Evolutionary conservation across 441 rosid genomes (phyloP).

Genomic region (Pelargonium myrrhifolium): DNA sequence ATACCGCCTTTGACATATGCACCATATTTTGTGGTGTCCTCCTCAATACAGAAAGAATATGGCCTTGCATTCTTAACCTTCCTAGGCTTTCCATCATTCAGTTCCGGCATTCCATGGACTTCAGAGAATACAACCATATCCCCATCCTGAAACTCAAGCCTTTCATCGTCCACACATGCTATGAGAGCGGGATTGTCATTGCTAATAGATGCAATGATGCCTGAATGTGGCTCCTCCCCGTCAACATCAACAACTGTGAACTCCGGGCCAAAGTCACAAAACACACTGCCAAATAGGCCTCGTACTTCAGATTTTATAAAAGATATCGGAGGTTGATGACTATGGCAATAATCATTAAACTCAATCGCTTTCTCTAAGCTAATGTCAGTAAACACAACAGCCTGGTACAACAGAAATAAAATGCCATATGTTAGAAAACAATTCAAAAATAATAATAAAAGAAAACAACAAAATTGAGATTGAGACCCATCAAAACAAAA

Average conservation of each 20-base stretch:
- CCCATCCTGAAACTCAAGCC: constrained; percentile 89
- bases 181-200: constrained; percentile 71
- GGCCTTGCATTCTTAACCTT: constrained; percentile 73
- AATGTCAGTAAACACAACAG: constrained; percentile 71
- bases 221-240: constrained; percentile 85
- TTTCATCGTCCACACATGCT: constrained; percentile 84
- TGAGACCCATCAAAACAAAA: no score
- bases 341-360: constrained; percentile 70
- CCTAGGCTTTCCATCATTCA: constrained; percentile 87
- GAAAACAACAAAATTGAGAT: no score
- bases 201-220: constrained; percentile 81
- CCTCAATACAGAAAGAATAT: constrained; percentile 68
- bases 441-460: neutral
- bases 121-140: constrained; percentile 84
- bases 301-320: constrained; percentile 74
- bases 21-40: constrained; percentile 59
- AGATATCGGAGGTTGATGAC: constrained; percentile 68
- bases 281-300: constrained; percentile 80
- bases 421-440: neutral
- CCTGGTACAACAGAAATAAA: constrained; percentile 39
- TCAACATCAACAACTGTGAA: constrained; percentile 79
- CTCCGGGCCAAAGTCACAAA: constrained; percentile 88
- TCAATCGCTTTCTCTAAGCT: constrained; percentile 58
- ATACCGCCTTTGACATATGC: constrained; percentile 74
- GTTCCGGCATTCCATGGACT: constrained; percentile 76